These are phyloP conservation scores for Aspergillus saccharolyticus DNA, from an alignment of 495 filamentous ascomycete species.

Conservation along the genomic window DNA sequence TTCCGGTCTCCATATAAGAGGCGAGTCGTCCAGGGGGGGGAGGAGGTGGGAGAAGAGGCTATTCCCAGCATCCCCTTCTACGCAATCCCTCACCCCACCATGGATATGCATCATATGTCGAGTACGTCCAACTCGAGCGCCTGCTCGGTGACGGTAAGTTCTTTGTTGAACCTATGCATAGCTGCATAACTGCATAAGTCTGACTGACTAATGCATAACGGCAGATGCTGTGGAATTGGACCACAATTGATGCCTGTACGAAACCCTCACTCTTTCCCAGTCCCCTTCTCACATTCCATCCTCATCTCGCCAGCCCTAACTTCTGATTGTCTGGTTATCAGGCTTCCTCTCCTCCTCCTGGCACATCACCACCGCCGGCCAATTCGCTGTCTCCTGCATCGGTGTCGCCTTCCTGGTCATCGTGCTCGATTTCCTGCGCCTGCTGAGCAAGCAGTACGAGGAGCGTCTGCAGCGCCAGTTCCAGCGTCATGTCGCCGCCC, in stretches of 20 bases:
- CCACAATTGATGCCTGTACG: conserved; percentile 55
- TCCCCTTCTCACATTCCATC: background rate
- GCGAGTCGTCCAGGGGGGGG: too few species aligned
- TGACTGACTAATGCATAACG: background rate
- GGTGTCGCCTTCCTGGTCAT: conserved; percentile 59
- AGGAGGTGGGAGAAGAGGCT: too few species aligned
- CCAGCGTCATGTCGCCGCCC: conserved; percentile 24
- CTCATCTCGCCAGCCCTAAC: background rate
- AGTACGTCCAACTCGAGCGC: conserved; percentile 10
- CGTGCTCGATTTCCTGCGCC: conserved; percentile 55
- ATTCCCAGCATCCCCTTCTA: background rate
- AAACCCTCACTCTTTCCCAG: too few species aligned
- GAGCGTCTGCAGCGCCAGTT: conserved; percentile 44
- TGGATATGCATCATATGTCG: conserved; percentile 11
- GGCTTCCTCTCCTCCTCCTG: conserved; percentile 56
- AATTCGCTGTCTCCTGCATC: conserved; percentile 63
- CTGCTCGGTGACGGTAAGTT: conserved; percentile 24
- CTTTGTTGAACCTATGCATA: background rate
- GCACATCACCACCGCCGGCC: conserved; percentile 53
- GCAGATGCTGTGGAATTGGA: conserved; percentile 71
- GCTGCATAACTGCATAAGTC: background rate
- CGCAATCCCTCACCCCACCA: background rate
- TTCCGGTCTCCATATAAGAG: background rate
- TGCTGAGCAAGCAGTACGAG: conserved; percentile 53
- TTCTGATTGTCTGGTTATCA: conserved; percentile 6